These are phyloP conservation scores for Diospyros kaki DNA, from an alignment of 148 eudicot species.

Conservation along the genomic window DNA sequence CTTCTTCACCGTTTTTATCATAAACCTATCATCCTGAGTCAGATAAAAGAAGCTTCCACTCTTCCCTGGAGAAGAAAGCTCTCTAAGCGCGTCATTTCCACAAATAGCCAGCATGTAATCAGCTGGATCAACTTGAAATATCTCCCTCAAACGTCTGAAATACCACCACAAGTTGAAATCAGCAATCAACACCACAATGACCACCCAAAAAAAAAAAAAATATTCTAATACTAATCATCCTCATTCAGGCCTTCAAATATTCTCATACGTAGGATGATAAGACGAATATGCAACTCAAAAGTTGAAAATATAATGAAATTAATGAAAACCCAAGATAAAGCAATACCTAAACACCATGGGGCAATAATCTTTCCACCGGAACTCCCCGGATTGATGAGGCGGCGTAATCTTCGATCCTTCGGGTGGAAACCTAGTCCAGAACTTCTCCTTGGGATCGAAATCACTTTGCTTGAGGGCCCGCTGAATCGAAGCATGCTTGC, in stretches of 20 bases:
- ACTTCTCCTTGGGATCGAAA: constrained; percentile 90
- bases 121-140: constrained; percentile 72
- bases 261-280: too few relatives aligned
- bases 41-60: constrained; percentile 86
- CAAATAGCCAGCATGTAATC: constrained; percentile 90
- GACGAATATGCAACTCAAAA: background rate
- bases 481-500: constrained; percentile 66
- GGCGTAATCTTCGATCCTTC: constrained; percentile 89
- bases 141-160: constrained; percentile 63
- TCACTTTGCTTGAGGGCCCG: constrained; percentile 63
- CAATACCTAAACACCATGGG: constrained; percentile 87
- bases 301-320: background rate
- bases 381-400: constrained; percentile 77
- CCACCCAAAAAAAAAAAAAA: too few relatives aligned
- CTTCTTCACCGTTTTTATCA: constrained; percentile 82
- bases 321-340: background rate
- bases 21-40: constrained; percentile 75
- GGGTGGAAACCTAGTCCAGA: constrained; percentile 89
- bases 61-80: constrained; percentile 86
- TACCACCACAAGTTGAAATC: background rate
- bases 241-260: too few relatives aligned
- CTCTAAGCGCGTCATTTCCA: constrained; percentile 80
- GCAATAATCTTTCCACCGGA: constrained; percentile 96
- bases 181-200: too few relatives aligned
- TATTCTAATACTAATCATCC: too few relatives aligned